phyloP scores from a whole-genome alignment of 148 eudicot species.

The Persicaria tinctoria region DNA sequence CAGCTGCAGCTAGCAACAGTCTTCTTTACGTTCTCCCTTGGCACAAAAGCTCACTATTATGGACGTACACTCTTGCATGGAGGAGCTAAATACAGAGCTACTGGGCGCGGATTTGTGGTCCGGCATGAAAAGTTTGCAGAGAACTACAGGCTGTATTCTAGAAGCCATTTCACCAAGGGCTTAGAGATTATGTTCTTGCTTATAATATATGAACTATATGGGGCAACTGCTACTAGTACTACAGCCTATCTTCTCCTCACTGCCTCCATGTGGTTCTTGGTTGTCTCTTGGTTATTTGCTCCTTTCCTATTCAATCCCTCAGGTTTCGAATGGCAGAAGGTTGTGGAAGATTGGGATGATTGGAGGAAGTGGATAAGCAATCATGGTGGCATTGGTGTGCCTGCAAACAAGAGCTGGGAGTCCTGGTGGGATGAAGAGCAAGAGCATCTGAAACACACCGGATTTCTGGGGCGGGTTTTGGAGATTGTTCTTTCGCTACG shows the following conservation, averaged over 20 bases:
- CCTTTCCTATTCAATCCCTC: conserved; percentile 40
- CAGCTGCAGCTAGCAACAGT: conserved; percentile 49
- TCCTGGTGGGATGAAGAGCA: conserved; percentile 33
- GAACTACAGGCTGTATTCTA: conserved; percentile 26
- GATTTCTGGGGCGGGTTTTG: conserved; percentile 16
- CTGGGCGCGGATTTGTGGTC: conserved; percentile 29
- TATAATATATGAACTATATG: conserved; percentile 37
- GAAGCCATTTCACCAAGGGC: conserved; percentile 27
- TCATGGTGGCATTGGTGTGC: conserved; percentile 33
- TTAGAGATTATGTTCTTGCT: conserved; percentile 26
- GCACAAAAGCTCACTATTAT: conserved; percentile 51
- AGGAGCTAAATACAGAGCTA: conserved; percentile 64
- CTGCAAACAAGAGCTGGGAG: conserved; percentile 44
- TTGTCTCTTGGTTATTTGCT: conserved; percentile 51
- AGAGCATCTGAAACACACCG: conserved; percentile 19
- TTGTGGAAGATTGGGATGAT: conserved; percentile 52
- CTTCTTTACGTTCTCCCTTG: conserved; percentile 58
- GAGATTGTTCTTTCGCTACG: conserved; percentile 26
- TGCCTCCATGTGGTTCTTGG: conserved; percentile 55
- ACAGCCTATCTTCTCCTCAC: conserved; percentile 40
- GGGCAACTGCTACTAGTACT: conserved; percentile 28
- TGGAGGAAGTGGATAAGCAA: conserved; percentile 48
- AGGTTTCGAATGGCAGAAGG: conserved; percentile 26
- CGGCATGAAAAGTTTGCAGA: conserved; percentile 22
- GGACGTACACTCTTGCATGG: conserved; percentile 67